Conservation (phyloP, 2,329 filamentous ascomycete genomes). For the Teratosphaeria viscida region DNA sequence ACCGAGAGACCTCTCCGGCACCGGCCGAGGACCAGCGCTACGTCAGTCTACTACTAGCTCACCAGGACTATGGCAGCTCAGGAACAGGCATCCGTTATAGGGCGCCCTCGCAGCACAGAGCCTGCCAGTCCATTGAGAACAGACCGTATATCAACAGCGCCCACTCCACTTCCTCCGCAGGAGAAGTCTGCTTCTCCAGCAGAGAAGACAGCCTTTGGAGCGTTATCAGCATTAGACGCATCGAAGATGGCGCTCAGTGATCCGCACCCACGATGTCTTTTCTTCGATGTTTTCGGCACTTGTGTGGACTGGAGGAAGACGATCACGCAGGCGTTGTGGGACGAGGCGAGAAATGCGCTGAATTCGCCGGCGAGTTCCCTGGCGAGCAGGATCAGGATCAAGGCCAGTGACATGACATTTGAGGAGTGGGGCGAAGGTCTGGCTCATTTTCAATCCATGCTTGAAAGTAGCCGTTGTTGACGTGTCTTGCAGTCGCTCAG, state of each 20-base stretch:
- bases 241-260: constrained; percentile 5
- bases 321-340: constrained; percentile 49
- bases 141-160: neutral
- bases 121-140: neutral
- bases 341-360: constrained; percentile 39
- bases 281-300: constrained; percentile 72
- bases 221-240: neutral
- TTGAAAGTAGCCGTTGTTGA: neutral
- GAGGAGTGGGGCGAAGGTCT: neutral
- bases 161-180: constrained; percentile 3
- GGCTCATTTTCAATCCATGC: neutral
- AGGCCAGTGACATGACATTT: constrained; percentile 25
- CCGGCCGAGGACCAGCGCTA: neutral
- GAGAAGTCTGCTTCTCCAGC: neutral
- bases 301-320: constrained; percentile 67
- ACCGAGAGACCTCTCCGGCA: neutral
- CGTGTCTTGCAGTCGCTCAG: constrained; percentile 27
- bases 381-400: constrained; percentile 36
- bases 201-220: neutral
- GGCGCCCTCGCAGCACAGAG: neutral
- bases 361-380: constrained; percentile 37
- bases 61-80: neutral
- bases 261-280: constrained; percentile 39
- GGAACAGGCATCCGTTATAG: neutral
- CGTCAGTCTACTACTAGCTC: neutral